Conservation (phyloP, 1,139 yeast species). For the Yamadazyma friedrichii region DNA sequence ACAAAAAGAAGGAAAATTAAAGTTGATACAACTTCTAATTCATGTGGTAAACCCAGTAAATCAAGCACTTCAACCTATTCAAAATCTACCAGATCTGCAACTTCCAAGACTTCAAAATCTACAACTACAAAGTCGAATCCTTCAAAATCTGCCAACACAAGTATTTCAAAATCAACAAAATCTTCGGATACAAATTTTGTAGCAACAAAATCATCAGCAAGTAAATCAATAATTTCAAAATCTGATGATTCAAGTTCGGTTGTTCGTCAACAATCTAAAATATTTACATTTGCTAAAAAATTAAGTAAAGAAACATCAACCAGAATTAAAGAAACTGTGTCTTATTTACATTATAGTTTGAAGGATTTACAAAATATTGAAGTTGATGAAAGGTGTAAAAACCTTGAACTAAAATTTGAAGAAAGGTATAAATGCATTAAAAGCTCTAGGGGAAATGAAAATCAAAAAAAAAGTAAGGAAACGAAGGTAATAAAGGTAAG, state of each 20-base stretch:
- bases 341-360: slow-evolving; percentile 22
- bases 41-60: too few species aligned
- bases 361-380: slow-evolving; percentile 7
- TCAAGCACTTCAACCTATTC: neutral
- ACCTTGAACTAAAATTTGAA: neutral
- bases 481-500: too few species aligned
- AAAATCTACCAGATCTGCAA: neutral
- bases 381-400: neutral
- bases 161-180: neutral
- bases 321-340: slow-evolving; percentile 19
- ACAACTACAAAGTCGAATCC: neutral
- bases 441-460: neutral
- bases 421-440: neutral
- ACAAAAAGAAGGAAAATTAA: slow-evolving; percentile 1
- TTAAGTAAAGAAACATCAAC: slow-evolving; percentile 18
- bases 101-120: slow-evolving; percentile 4
- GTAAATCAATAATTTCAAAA: neutral
- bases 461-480: too few species aligned
- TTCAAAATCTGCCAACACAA: neutral
- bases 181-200: neutral
- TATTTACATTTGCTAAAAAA: neutral
- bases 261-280: neutral
- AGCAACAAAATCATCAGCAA: neutral
- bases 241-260: neutral
- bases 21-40: too few species aligned